phyloP scores from a whole-genome alignment of 192 early-diverging fungal species.

The Backusella sp. region DNA sequence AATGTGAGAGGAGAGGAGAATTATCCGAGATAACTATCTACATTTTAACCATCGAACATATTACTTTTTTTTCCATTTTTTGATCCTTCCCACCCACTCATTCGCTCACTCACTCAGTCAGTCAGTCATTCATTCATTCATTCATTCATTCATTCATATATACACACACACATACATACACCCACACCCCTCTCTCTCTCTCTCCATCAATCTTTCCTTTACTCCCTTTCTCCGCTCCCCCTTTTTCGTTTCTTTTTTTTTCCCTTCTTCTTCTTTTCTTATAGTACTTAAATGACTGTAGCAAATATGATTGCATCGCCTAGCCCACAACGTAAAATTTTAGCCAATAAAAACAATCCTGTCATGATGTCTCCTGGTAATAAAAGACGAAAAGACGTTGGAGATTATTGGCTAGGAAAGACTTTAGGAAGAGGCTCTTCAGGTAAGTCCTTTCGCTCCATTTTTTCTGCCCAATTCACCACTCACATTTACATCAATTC shows the following conservation, averaged over 20 bases:
- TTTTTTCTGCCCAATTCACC: not conserved
- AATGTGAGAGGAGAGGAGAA: not conserved
- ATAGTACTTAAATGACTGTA: not conserved
- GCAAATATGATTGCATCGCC: slow-evolving; percentile 24
- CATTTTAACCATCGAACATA: slow-evolving; percentile 12
- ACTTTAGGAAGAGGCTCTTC: slow-evolving; percentile 53
- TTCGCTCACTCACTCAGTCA: not conserved
- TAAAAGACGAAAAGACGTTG: slow-evolving; percentile 43
- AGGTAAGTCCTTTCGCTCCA: slow-evolving; percentile 29
- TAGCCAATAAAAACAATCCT: slow-evolving; percentile 10
- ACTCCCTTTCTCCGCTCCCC: not conserved
- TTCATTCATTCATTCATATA: too few species aligned
- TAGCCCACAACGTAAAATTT: slow-evolving; percentile 22
- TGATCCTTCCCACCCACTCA: not conserved
- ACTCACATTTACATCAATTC: not conserved
- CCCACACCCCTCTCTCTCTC: not conserved
- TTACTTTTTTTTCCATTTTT: slow-evolving; percentile 10
- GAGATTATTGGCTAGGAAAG: slow-evolving; percentile 46
- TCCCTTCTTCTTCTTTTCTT: not conserved
- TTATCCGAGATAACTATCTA: slow-evolving; percentile 6
- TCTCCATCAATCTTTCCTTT: not conserved
- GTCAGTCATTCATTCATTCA: too few species aligned
- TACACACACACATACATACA: not conserved
- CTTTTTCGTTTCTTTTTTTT: not conserved
- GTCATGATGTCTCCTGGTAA: slow-evolving; percentile 19